Evolutionary conservation across 768 basidiomycete species (phyloP), one percentile per base, ranked within the genome.

Genomic region (Pholiota molesta): DNA sequence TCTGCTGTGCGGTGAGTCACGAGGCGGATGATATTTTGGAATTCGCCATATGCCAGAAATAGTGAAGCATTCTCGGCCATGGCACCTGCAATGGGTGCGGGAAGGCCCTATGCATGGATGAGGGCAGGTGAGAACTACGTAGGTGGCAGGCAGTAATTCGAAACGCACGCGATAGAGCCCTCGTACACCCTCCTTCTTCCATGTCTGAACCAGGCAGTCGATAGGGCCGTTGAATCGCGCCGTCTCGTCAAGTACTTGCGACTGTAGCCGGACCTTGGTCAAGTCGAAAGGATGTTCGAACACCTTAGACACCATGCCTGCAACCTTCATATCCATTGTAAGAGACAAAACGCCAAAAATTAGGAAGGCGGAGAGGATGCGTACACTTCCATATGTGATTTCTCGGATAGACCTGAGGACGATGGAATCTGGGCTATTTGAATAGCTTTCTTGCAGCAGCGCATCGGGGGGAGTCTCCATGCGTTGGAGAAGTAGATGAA

Each of bases 241-340:
- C 59, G 77, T 77, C 9, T 77, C 86, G 68, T 92, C 90, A 26
- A 95, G 83, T 4, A 94, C 89, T 72, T 97, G 95, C 3, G 92
- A 84, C 76, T 97, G 95, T 14, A 97, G 79, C 54, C 94, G 86
- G 62, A 98, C 95, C 77, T 96, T 96, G 65, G 92, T 90, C 39
- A 97, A 82, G 77, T 97, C 95, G 69, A 95, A 95, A 2, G 95
- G 95, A 70, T 95, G 94, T 76, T 95, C 95, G 66, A 96, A 90
- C 7, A 95, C 81, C 75, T 94, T 93, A 21, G 93, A 90, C 11
- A 85, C 82, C 80, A 95, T 92, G 11, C 94, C 94, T 55, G 94
- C 92, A 23, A 84, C 72, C 92, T 92, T 57, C 51, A 58, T 28
- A 14, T n/a, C 14, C 7, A 17, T 21, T 9, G 7, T 23, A 47